Conservation (phyloP, 352 stramenopile genomes). For the Pythium angustatum region DNA sequence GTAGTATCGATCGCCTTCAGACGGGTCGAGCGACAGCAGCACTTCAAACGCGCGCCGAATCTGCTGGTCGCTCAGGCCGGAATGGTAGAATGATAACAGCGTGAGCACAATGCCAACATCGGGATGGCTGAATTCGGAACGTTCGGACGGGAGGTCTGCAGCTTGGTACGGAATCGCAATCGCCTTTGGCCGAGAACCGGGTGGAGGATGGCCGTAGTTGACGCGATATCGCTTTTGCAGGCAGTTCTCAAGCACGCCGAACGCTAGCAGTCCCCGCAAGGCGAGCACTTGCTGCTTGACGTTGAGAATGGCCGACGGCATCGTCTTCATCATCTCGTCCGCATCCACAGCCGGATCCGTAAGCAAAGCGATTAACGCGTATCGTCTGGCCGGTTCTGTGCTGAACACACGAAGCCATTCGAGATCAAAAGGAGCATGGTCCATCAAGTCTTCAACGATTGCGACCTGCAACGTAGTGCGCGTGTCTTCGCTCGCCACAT, state of each 20-base stretch:
- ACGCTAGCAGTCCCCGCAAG: slow-evolving; percentile 73
- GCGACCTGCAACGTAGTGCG: slow-evolving; percentile 33
- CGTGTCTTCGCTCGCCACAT: slow-evolving; percentile 17
- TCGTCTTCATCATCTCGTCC: slow-evolving; percentile 21
- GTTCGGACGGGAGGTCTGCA: slow-evolving; percentile 76
- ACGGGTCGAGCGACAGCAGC: slow-evolving; percentile 63
- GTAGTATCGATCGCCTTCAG: slow-evolving; percentile 68
- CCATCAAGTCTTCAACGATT: slow-evolving; percentile 61
- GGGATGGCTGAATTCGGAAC: slow-evolving; percentile 89
- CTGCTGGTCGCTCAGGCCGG: slow-evolving; percentile 57
- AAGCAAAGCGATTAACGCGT: slow-evolving; percentile 35
- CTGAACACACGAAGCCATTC: slow-evolving; percentile 57
- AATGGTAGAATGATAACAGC: slow-evolving; percentile 84
- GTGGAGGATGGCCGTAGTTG: slow-evolving; percentile 64
- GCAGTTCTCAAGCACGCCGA: slow-evolving; percentile 78
- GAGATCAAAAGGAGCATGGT: slow-evolving; percentile 59
- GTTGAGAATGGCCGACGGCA: slow-evolving; percentile 22
- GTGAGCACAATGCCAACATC: slow-evolving; percentile 85
- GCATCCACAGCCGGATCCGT: slow-evolving; percentile 32
- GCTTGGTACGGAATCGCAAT: slow-evolving; percentile 87
- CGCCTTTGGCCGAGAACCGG: slow-evolving; percentile 47
- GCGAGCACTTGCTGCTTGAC: slow-evolving; percentile 53
- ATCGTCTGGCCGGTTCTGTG: background rate
- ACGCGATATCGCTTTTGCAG: slow-evolving; percentile 87
- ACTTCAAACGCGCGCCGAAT: slow-evolving; percentile 50